Evolutionary conservation across 306 rosid species (phyloP).

Genomic region (Cicer arietinum): DNA sequence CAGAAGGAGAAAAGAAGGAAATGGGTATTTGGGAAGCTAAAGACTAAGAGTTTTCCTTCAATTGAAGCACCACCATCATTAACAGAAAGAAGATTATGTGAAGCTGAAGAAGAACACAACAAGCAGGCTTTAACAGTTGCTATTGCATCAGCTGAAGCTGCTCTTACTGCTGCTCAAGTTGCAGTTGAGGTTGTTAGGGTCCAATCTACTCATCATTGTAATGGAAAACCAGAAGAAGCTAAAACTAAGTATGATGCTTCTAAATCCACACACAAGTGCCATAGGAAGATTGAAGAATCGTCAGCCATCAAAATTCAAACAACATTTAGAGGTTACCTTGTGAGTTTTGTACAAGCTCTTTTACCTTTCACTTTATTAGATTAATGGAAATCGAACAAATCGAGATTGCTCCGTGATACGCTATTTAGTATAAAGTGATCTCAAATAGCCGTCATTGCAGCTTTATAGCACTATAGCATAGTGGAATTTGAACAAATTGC

Average conservation of each 20-base stretch:
- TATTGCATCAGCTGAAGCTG: slow-evolving; percentile 69
- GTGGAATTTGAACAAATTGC: too few relatives aligned
- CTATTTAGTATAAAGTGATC: too few relatives aligned
- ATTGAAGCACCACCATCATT: slow-evolving; percentile 57
- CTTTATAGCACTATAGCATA: too few relatives aligned
- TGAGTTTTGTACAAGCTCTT: slow-evolving; percentile 57
- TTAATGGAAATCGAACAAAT: not conserved
- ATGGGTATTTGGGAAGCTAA: slow-evolving; percentile 72
- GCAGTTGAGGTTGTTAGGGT: slow-evolving; percentile 66
- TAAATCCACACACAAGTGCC: slow-evolving; percentile 36
- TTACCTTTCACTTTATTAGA: not conserved
- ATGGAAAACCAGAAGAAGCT: slow-evolving; percentile 40
- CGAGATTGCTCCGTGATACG: too few relatives aligned
- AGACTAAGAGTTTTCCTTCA: slow-evolving; percentile 59
- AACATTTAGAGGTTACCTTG: slow-evolving; percentile 81
- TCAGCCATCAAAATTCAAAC: slow-evolving; percentile 81
- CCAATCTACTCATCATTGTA: slow-evolving; percentile 42
- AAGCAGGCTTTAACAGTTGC: slow-evolving; percentile 66
- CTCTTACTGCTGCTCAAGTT: slow-evolving; percentile 54
- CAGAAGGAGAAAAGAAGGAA: slow-evolving; percentile 81
- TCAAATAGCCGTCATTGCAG: too few relatives aligned
- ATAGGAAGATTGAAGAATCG: slow-evolving; percentile 54
- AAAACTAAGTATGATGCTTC: slow-evolving; percentile 43
- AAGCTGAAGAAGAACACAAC: slow-evolving; percentile 69
- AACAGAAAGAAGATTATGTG: slow-evolving; percentile 43